These are phyloP conservation scores for Crithidia expoeki DNA, from an alignment of 208 protist genomes.

Conservation along the genomic window DNA sequence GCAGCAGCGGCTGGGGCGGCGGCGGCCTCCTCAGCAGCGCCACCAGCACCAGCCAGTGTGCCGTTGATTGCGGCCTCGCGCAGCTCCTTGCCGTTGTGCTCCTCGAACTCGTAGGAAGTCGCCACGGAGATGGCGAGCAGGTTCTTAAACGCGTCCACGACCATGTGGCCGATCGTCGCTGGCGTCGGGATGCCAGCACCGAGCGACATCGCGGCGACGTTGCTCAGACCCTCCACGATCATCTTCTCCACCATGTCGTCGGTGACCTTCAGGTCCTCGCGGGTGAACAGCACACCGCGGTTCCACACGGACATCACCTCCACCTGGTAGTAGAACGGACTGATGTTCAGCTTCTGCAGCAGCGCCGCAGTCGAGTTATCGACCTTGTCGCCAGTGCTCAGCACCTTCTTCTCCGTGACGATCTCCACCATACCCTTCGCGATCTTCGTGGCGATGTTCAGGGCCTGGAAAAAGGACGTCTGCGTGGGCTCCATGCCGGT, in stretches of 20 bases:
- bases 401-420: constrained; percentile 94
- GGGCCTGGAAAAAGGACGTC: constrained; percentile 99
- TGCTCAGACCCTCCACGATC: constrained; percentile 90
- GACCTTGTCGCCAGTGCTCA: constrained; percentile 96
- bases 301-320: constrained; percentile 95
- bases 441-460: constrained; percentile 99
- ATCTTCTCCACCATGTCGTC: constrained; percentile 92
- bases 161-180: constrained; percentile 95
- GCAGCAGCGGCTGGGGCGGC: constrained; percentile 48
- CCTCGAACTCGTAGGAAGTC: constrained; percentile 94
- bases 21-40: constrained; percentile 59
- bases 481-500: constrained; percentile 98
- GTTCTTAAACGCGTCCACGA: constrained; percentile 98
- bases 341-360: constrained; percentile 98
- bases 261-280: constrained; percentile 95
- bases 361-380: constrained; percentile 97
- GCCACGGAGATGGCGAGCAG: constrained; percentile 95
- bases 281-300: constrained; percentile 93
- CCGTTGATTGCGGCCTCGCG: constrained; percentile 90
- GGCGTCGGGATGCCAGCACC: constrained; percentile 94
- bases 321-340: constrained; percentile 99
- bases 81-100: constrained; percentile 83
- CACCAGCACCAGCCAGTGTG: constrained; percentile 73
- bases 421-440: constrained; percentile 99
- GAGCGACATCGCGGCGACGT: constrained; percentile 96